Percentiles rank a stretch among this genome's conserved stretches.
Conservation (phyloP, 1,284 basidiomycete species). For the Clitocybe nebularis region DNA sequence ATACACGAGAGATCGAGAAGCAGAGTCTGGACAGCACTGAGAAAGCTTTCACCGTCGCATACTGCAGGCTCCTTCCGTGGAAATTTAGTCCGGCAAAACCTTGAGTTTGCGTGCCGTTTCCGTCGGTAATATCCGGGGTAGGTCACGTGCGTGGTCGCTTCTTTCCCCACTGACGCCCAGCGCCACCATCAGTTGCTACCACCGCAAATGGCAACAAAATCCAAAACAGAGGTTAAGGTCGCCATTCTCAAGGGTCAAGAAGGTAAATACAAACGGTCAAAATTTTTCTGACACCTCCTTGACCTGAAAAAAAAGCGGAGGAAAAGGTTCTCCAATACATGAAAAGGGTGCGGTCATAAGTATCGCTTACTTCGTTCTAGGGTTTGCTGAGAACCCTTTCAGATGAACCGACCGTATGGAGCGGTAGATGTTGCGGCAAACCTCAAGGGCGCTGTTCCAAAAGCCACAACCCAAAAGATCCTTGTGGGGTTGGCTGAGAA, state of each 20-base stretch:
- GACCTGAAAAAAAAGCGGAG: slow-evolving; percentile 58
- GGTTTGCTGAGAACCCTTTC: slow-evolving; percentile 1
- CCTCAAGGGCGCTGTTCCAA: slow-evolving; percentile 80
- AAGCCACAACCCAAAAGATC: slow-evolving; percentile 79
- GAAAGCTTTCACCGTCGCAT: slow-evolving; percentile 3
- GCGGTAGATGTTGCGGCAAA: slow-evolving; percentile 86
- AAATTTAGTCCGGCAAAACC: slow-evolving; percentile 8
- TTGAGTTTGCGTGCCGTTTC: slow-evolving; percentile 13
- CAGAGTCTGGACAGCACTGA: slow-evolving; percentile 1
- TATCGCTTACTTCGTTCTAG: background rate
- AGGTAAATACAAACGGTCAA: slow-evolving; percentile 36
- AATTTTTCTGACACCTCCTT: no score
- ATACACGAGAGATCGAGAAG: slow-evolving; percentile 15
- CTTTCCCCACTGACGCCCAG: background rate
- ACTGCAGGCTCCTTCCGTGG: slow-evolving; percentile 11
- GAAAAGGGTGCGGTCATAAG: slow-evolving; percentile 54
- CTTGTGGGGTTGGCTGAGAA: slow-evolving; percentile 73
- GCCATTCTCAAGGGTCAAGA: slow-evolving; percentile 69
- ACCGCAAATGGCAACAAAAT: slow-evolving; percentile 33
- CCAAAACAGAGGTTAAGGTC: slow-evolving; percentile 53
- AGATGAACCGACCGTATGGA: slow-evolving; percentile 78
- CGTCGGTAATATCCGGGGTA: slow-evolving; percentile 11
- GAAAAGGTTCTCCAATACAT: slow-evolving; percentile 71
- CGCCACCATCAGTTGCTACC: background rate
- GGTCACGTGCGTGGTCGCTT: background rate